phyloP scores from a whole-genome alignment of 2,329 filamentous ascomycete species.

The Metarhizium anisopliae region DNA sequence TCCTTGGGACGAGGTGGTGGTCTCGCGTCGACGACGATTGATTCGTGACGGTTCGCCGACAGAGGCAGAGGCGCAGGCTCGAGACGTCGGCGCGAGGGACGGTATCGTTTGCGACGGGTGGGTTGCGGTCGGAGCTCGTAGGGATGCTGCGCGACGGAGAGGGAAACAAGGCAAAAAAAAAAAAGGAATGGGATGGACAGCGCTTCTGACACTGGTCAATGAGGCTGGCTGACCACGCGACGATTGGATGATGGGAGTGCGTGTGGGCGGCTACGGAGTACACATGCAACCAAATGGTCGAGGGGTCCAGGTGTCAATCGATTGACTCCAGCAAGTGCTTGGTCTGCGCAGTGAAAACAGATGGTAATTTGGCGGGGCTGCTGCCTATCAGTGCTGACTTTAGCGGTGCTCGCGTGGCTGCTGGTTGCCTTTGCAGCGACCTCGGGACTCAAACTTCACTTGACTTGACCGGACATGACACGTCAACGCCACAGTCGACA shows the following conservation, averaged over 20 bases:
- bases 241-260: background rate
- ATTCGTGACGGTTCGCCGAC: background rate
- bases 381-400: background rate
- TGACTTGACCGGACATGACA: background rate
- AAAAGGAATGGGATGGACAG: background rate
- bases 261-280: background rate
- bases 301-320: too few relatives aligned
- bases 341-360: background rate
- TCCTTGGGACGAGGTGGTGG: background rate
- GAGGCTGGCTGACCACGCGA: background rate
- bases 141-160: constrained; percentile 2
- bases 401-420: background rate
- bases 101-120: background rate
- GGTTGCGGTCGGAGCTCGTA: background rate
- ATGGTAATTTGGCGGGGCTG: too few relatives aligned
- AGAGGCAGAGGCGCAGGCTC: background rate
- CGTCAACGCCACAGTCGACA: too few relatives aligned
- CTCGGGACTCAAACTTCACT: background rate
- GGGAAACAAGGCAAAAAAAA: background rate
- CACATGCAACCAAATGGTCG: too few relatives aligned
- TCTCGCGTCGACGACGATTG: background rate
- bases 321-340: too few relatives aligned
- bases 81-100: background rate
- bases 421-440: background rate
- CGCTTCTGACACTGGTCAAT: background rate